Evolutionary conservation across 2,329 filamentous ascomycete genomes (phyloP).

Genomic region (Colletotrichum aenigma): DNA sequence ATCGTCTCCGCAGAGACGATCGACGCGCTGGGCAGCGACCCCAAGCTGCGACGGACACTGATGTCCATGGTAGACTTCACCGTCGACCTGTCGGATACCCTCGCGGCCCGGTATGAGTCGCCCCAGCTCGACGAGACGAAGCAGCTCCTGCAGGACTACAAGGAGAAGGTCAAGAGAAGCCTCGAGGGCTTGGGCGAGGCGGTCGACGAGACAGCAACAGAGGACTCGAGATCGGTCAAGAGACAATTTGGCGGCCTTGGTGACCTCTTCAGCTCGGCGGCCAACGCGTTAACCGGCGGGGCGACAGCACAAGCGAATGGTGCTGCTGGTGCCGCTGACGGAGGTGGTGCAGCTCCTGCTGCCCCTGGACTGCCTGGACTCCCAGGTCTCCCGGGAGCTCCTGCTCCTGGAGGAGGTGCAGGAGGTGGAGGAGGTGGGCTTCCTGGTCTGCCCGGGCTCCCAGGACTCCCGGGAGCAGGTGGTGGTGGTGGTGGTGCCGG

Average conservation of each 20-base stretch:
- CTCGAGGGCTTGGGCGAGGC: background rate
- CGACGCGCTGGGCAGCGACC: constrained; percentile 13
- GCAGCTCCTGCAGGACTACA: constrained; percentile 12
- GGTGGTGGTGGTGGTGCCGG: background rate
- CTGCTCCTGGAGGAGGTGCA: background rate
- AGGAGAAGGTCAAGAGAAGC: background rate
- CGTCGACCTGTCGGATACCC: constrained; percentile 9
- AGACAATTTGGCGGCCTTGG: background rate
- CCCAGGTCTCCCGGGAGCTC: background rate
- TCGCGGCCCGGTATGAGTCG: constrained; percentile 5
- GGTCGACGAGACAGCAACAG: background rate
- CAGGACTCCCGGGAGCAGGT: background rate
- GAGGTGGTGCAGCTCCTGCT: background rate
- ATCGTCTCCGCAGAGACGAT: constrained; percentile 14
- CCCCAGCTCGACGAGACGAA: constrained; percentile 8
- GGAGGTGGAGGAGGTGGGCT: background rate
- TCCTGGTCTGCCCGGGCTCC: background rate
- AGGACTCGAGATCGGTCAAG: background rate
- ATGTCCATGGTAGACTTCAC: constrained; percentile 21
- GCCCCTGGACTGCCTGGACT: background rate
- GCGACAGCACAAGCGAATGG: background rate
- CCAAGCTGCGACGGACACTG: constrained; percentile 9
- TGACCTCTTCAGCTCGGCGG: background rate
- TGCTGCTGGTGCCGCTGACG: background rate
- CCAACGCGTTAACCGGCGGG: background rate